Evolutionary conservation across 805 yeast genomes (phyloP), one percentile per base, ranked within the genome.

Genomic region (Huiozyma sinensis): DNA sequence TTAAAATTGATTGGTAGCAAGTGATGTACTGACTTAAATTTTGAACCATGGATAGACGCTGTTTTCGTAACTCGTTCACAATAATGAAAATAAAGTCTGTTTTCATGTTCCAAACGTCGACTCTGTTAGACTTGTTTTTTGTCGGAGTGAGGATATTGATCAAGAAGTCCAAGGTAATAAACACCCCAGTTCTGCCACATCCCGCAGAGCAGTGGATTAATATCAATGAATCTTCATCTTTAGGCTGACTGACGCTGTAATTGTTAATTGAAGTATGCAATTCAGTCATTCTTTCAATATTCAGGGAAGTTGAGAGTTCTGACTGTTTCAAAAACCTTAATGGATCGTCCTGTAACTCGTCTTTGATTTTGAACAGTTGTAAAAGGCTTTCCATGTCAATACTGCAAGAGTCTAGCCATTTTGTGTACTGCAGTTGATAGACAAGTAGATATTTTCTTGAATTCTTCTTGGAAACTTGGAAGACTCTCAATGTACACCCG

Each of bases 191-290:
- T 46, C 98, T 70, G 6, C 98, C 98, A 53, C 94, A 89, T 0
- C 98, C 98, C 0, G 98, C 97, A 4, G 96, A 86, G 56, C 98
- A 90, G 61, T 92, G 97, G 8, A 81, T 82, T 41, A 86, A 58
- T 5, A 80, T 65, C 11, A 90, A 88, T 1, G 58, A 45, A 7
- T 47, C 40, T 33, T 33, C 29, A 17, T 36, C 17, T 49, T n/a
- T 12, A 4, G n/a, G 17, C n/a, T 11, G 8, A 13, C 38, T 10
- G 6, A 29, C 38, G n/a, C 33, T 17, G 17, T 35, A 45, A 35
- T 46, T 46, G 8, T 27, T 9, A 27, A 44, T 43, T 24, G 36
- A 28, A n/a, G 30, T 10, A 8, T 44, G 47, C 27, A 45, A 27
- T 33, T 17, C 39, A 6, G 6, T 42, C 43, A 31, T 17, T 39